Evolutionary conservation across 257 asterid species (phyloP), one percentile per base, ranked within the genome.

Genomic region (Coffea canephora): DNA sequence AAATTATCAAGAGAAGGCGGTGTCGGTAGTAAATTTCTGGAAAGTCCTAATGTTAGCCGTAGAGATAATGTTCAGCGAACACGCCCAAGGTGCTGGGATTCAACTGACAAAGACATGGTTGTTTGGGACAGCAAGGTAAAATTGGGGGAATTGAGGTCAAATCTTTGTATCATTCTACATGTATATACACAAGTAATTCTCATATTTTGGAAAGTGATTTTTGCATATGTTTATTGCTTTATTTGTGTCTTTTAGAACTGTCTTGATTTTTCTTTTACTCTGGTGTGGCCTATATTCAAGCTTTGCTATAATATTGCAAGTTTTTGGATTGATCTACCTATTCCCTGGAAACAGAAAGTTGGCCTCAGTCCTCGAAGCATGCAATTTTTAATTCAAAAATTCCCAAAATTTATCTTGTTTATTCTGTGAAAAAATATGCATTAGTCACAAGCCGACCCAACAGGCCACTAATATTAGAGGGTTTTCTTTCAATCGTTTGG

Each of bases 41-140:
- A 77, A 78, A 83, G 70, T 76, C 77, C 74, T 79, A 74, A 84
- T 52, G 31, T 79, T 74, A 43, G 78, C 78, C 80, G 61, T 83
- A 83, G 62, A 74, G 83, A 66, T 79, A 83, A 71, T 71, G 78
- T 74, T 76, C 68, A 74, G 68, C 87, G 68, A 78, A 80, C 71
- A 68, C 82, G 69, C 73, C 87, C 81, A 34, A 82, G 85, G 69
- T 74, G 74, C 81, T 75, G 78, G 84, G 87, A 85, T 77, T 84
- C 93, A 75, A 82, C 87, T 91, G 89, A 85, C 71, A 70, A 84
- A 31, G 62, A 36, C 79, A 76, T 86, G 85, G 83, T 81, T 82
- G 81, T 74, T 82, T 86, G 75, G 87, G 87, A 85, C 74, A 71
- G 83, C 83, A 87, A 92, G 97, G 95, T 89, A 90, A 88, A 84